Evolutionary conservation across 352 stramenopile genomes (phyloP).

Genomic region (Phytophthora lateralis): DNA sequence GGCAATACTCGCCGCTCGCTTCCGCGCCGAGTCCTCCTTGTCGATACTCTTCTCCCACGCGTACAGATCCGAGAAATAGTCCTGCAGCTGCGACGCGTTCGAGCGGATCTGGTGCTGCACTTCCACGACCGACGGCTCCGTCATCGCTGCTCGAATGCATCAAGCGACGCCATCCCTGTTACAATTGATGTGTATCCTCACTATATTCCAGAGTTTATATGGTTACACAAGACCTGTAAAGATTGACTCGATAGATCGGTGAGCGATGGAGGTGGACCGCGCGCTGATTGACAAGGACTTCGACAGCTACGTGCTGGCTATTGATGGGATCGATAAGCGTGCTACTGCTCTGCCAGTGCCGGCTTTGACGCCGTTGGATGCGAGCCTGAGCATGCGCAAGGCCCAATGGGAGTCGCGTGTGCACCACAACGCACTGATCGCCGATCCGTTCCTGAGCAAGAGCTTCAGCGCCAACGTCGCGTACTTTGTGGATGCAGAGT

Average conservation of each 20-base stretch:
- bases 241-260: background rate
- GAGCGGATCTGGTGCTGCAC: constrained; percentile 85
- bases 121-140: constrained; percentile 49
- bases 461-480: constrained; percentile 42
- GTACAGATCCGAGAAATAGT: constrained; percentile 82
- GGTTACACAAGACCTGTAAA: background rate
- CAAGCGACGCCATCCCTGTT: constrained; percentile 8
- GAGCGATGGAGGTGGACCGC: constrained; percentile 67
- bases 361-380: constrained; percentile 52
- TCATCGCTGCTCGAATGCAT: constrained; percentile 19
- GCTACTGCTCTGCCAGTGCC: constrained; percentile 32
- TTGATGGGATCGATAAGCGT: constrained; percentile 38
- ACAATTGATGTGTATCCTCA: constrained; percentile 8
- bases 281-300: constrained; percentile 80
- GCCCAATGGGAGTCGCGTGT: constrained; percentile 77
- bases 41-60: constrained; percentile 77
- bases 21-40: constrained; percentile 53
- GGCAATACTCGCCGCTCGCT: constrained; percentile 17
- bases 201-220: background rate
- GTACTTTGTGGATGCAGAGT: constrained; percentile 72
- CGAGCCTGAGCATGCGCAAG: constrained; percentile 57
- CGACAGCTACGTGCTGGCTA: constrained; percentile 72
- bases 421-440: constrained; percentile 64
- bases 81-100: constrained; percentile 77
- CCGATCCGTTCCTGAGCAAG: constrained; percentile 61